phyloP scores from a whole-genome alignment of 148 eudicot species.

The Rhododendron mucronatum region DNA sequence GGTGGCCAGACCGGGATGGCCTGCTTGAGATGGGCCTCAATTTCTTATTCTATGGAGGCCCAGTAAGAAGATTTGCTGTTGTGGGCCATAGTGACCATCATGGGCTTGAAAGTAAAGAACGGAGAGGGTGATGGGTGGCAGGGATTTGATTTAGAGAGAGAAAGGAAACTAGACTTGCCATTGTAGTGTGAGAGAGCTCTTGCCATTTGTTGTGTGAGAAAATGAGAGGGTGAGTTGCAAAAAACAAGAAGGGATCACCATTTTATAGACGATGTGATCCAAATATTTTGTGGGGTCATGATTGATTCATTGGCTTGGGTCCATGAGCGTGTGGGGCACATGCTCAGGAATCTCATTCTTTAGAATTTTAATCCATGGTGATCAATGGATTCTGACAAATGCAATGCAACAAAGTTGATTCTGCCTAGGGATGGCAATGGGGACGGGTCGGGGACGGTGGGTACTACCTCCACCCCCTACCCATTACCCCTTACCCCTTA shows the following conservation, averaged over 20 bases:
- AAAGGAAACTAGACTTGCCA: not conserved
- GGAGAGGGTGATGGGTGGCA: not conserved
- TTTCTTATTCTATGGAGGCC: slow-evolving; percentile 29
- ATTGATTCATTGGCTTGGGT: too few relatives aligned
- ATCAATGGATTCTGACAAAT: too few relatives aligned
- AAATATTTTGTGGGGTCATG: too few relatives aligned
- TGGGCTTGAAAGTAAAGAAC: not conserved
- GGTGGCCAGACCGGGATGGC: slow-evolving; percentile 31
- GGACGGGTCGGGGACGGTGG: too few relatives aligned
- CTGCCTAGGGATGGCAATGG: too few relatives aligned
- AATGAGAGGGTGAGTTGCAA: not conserved
- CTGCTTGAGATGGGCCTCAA: slow-evolving; percentile 33
- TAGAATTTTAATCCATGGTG: too few relatives aligned
- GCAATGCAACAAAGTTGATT: too few relatives aligned
- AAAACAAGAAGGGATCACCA: not conserved
- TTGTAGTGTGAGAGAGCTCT: slow-evolving; percentile 6
- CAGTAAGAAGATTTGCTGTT: slow-evolving; percentile 24
- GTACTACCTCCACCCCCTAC: too few relatives aligned
- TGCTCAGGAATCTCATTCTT: too few relatives aligned
- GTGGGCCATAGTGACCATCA: slow-evolving; percentile 6
- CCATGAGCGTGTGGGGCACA: too few relatives aligned
- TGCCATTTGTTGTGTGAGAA: slow-evolving; percentile 9
- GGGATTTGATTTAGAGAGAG: not conserved
- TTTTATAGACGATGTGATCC: not conserved
- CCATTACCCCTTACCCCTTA: too few relatives aligned